Evolutionary conservation across 176 grass and related monocot species (phyloP), one percentile per base, ranked within the genome.

Genomic region (Eleusine coracana): DNA sequence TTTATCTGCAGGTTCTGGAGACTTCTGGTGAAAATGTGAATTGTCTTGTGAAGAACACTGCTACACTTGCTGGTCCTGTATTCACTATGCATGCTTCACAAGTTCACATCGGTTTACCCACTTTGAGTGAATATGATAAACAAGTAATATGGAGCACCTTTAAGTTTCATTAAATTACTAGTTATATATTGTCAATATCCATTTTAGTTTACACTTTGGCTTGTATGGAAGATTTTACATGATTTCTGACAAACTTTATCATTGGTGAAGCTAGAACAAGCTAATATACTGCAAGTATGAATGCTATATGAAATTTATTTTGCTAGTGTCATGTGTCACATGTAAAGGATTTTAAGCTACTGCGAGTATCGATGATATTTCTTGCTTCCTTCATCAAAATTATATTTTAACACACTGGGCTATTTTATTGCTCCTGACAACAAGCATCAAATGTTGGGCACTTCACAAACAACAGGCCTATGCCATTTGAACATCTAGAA

Each of bases 71-170:
- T 3, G 96, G 96, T 38, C 85, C 85, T 48, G 88, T 98, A 55
- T 98, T 98, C 66, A 95, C 89, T 64, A 54, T 98, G 63, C 96
- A 98, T 84, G 89, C 52, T 70, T 91, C 89, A 39, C 87, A 96
- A 93, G 89, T 92, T 58, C 74, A 81, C 83, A 88, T 98, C 82
- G 89, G 83, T 84, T 86, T 98, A 82, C 93, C 96, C 37, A 98
- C 96, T 79, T 90, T 98, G 46, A 92, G 82, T 73, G 88, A 90
- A 87, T 84, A 75, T 40, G 96, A 98, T 85, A 98, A 98, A 65
- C 68, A 98, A 77, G 96, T 98, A 91, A 82, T 86, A 58, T 67
- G 54, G 40, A 86, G 41, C 50, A 66, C 37, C 60, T 77, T 25
- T 23, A 23, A 49, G 28, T 70, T 76, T 71, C 61, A 66, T 69